Evolutionary conservation across 371 early-diverging fungal genomes (phyloP).

Genomic region (Rhizopus stolonifer): DNA sequence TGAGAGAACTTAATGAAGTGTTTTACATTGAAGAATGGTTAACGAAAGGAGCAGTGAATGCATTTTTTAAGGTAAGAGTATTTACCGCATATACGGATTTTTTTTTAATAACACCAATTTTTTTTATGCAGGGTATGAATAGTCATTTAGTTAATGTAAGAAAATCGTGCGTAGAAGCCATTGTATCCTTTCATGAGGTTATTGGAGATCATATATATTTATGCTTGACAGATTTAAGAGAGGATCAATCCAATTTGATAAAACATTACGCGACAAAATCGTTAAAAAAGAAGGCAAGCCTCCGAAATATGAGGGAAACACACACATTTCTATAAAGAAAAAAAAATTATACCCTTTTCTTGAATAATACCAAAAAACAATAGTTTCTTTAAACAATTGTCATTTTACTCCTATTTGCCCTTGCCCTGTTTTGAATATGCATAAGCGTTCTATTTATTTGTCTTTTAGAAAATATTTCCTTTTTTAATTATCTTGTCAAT

Average conservation of each 20-base stretch:
- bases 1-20: slow-evolving; percentile 35
- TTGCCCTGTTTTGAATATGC: neutral
- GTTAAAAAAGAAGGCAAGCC: slow-evolving; percentile 37
- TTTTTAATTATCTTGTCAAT: no score
- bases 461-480: neutral
- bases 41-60: slow-evolving; percentile 36
- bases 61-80: slow-evolving; percentile 41
- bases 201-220: slow-evolving; percentile 42
- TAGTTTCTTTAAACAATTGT: neutral
- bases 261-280: slow-evolving; percentile 47
- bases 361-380: slow-evolving; percentile 1
- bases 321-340: slow-evolving; percentile 20
- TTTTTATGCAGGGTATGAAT: slow-evolving; percentile 36
- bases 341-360: slow-evolving; percentile 7
- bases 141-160: slow-evolving; percentile 42
- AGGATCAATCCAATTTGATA: slow-evolving; percentile 45
- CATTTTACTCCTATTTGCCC: neutral
- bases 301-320: slow-evolving; percentile 35
- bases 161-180: slow-evolving; percentile 49
- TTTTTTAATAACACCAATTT: neutral
- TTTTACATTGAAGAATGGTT: slow-evolving; percentile 47
- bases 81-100: neutral
- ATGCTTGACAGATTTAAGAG: slow-evolving; percentile 40
- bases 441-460: no score
- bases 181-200: slow-evolving; percentile 49